phyloP scores from a whole-genome alignment of 768 basidiomycete species.

The Clavulina sp. region DNA sequence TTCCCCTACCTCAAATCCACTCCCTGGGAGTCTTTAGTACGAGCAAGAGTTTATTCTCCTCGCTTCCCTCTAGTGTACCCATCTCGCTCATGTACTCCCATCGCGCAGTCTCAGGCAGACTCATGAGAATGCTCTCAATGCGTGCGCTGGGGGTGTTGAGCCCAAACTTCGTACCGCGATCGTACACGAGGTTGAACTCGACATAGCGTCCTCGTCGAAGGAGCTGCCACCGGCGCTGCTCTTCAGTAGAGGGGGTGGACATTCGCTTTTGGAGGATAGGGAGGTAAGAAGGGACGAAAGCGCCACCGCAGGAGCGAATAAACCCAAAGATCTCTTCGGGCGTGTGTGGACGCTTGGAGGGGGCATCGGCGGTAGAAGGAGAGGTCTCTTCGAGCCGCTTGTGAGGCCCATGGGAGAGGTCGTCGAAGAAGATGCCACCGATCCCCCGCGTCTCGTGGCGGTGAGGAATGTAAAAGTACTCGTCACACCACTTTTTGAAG shows the following conservation, averaged over 20 bases:
- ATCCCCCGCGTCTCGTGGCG: slow-evolving; percentile 72
- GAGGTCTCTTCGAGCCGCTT: slow-evolving; percentile 26
- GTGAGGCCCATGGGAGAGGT: slow-evolving; percentile 54
- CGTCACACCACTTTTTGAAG: slow-evolving; percentile 95
- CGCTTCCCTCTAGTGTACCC: slow-evolving; percentile 36
- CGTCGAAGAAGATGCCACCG: slow-evolving; percentile 95
- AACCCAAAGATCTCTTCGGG: slow-evolving; percentile 62
- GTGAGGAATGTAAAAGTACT: slow-evolving; percentile 90
- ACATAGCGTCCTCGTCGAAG: slow-evolving; percentile 83
- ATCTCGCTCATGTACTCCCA: slow-evolving; percentile 83
- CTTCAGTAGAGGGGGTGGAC: slow-evolving; percentile 28
- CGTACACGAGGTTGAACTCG: slow-evolving; percentile 82
- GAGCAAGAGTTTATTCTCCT: slow-evolving; percentile 45
- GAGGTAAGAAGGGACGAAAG: slow-evolving; percentile 80
- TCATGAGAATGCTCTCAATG: slow-evolving; percentile 84
- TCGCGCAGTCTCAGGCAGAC: slow-evolving; percentile 65
- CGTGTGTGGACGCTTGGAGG: slow-evolving; percentile 27
- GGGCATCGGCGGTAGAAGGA: slow-evolving; percentile 14
- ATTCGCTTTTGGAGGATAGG: slow-evolving; percentile 59
- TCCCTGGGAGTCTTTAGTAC: slow-evolving; percentile 30
- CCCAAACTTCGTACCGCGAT: slow-evolving; percentile 79
- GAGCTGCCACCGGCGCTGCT: slow-evolving; percentile 81
- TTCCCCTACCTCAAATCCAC: slow-evolving; percentile 1
- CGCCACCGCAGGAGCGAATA: slow-evolving; percentile 49
- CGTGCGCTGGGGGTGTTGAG: slow-evolving; percentile 69